phyloP scores from a whole-genome alignment of 305 asterid species.

The Fraxinus sp. region DNA sequence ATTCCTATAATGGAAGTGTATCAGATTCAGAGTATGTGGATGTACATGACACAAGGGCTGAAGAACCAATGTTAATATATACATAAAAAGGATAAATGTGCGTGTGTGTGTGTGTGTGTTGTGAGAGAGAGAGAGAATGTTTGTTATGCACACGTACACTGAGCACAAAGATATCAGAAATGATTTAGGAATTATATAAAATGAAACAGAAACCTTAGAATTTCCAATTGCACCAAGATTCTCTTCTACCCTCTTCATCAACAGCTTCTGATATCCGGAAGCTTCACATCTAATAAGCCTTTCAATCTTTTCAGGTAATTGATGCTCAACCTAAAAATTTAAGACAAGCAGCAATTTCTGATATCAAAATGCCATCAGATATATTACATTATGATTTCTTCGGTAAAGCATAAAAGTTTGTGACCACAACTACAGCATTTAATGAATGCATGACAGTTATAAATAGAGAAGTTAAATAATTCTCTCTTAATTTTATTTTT shows the following conservation, averaged over 20 bases:
- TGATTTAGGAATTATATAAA: conserved; percentile 2
- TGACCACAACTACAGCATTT: conserved; percentile 13
- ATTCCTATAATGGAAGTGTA: neutral
- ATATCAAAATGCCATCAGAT: conserved; percentile 15
- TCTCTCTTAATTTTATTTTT: neutral
- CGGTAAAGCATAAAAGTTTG: neutral
- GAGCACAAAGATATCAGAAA: conserved; percentile 12
- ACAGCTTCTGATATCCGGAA: conserved; percentile 86
- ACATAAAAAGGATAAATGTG: neutral
- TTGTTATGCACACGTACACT: neutral
- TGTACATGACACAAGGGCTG: neutral
- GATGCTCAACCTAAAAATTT: conserved; percentile 74
- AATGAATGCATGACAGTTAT: conserved; percentile 11
- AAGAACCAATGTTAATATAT: neutral
- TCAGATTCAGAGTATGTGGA: neutral
- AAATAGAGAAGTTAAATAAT: conserved; percentile 13
- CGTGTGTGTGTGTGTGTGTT: neutral
- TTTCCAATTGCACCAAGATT: conserved; percentile 97
- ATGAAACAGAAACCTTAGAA: conserved; percentile 61
- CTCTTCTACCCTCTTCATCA: conserved; percentile 97
- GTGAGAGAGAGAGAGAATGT: neutral
- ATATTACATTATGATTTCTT: conserved; percentile 9
- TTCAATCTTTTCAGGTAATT: conserved; percentile 95
- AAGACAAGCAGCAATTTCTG: conserved; percentile 23
- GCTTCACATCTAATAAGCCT: conserved; percentile 97